Base-by-base conservation (phyloP, 208 protist species). In the Wallacemonas sp. region DNA sequence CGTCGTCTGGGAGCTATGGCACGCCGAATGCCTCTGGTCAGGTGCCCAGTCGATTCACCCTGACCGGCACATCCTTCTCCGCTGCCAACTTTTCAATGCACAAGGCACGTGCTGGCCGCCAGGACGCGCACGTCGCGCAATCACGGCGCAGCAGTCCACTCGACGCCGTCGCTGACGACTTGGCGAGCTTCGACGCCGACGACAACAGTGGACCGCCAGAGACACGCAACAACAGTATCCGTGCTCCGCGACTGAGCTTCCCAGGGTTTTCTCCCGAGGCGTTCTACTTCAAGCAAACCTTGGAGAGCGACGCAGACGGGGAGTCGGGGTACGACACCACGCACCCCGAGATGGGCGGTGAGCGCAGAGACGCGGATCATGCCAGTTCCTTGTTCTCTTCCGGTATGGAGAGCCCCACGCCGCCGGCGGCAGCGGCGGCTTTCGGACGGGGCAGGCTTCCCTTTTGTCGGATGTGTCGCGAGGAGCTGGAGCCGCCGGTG, bases 401-500 rank as follows among this genome's bases (percentile, higher is more conserved):
- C n/a, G 45, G n/a, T 18, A 16, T 11, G 49, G 49, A 18, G 49
- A 57, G n/a, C 20, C n/a, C n/a, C n/a, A 33, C 49, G 49, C 14
- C 49, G 28, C 8, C 49, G 45, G 5, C 16, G 10, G 5, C 16
- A 26, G 18, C n/a, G 49, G 1, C 26, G 49, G 10, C 36, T 41
- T 14, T 16, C 36, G 42, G 42, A 38, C 44, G 61, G 3, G 28
- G 3, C 4, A 28, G 11, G 61, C 61, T 39, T 2, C 61, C 38
- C 2, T 84, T 72, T 66, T 95, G 89, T 49, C 69, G 72, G 5
- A 72, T 95, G 26, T 95, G 89, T 44, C 75, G 76, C 55, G 79
- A 89, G 50, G 81, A 82, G 29, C 36, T 86, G 10, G 81, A 84
- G 42, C 41, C 48, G 2, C 32, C 62, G 8, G 22, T n/a, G 33